phyloP scores from a whole-genome alignment of 1,139 yeast genomes.

The Taphrina pruni region DNA sequence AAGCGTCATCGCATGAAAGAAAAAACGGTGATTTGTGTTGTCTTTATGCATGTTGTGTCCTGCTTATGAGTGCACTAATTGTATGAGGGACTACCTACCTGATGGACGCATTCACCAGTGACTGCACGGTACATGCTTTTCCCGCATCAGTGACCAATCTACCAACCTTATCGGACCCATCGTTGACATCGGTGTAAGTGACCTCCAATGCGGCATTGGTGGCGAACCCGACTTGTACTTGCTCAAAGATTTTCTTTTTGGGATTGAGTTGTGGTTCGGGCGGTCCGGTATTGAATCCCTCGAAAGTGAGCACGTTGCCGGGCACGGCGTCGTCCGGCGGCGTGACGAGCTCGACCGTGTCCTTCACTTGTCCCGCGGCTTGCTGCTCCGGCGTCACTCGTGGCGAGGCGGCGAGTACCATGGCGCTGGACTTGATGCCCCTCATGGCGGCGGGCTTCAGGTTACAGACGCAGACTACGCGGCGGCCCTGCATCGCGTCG shows the following conservation, averaged over 20 bases:
- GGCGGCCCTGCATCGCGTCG: conserved; percentile 82
- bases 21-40: no score
- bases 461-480: conserved; percentile 76
- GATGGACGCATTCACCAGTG: conserved; percentile 28
- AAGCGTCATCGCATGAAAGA: not conserved
- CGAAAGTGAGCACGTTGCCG: conserved; percentile 96
- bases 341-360: conserved; percentile 83
- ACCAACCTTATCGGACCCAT: conserved; percentile 16
- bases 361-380: conserved; percentile 52
- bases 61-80: no score
- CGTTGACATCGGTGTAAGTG: conserved; percentile 21
- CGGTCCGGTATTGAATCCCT: conserved; percentile 82
- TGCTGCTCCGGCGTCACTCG: not conserved
- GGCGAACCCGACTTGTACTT: conserved; percentile 86
- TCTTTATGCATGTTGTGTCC: no score
- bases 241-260: conserved; percentile 98
- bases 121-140: conserved; percentile 26
- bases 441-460: conserved; percentile 92
- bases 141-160: conserved; percentile 14
- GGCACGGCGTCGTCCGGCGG: conserved; percentile 95
- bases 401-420: conserved; percentile 60
- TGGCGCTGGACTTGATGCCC: conserved; percentile 92
- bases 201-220: conserved; percentile 53
- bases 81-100: conserved; percentile 1
- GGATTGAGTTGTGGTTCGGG: conserved; percentile 96